A percentile compares a stretch with the other conserved stretches of the same genome.
These are phyloP conservation scores for Papiliotrema flavescens DNA, from an alignment of 1,284 basidiomycete genomes.

Conservation along the genomic window DNA sequence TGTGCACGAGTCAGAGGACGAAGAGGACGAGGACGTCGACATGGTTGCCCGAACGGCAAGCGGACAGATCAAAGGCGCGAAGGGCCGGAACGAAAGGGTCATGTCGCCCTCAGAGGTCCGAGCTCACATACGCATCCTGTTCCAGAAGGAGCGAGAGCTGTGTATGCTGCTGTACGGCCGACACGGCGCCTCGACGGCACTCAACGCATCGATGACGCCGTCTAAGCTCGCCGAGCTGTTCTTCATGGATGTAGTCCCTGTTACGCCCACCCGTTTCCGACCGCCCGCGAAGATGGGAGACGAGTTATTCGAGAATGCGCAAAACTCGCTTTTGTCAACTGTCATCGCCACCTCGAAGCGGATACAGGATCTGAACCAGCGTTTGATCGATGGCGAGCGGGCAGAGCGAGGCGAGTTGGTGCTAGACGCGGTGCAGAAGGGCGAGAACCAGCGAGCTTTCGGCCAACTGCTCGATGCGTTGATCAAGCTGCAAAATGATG, in stretches of 20 bases:
- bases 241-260: slow-evolving; percentile 89
- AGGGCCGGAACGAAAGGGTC: slow-evolving; percentile 82
- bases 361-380: slow-evolving; percentile 72
- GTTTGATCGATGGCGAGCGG: slow-evolving; percentile 53
- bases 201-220: slow-evolving; percentile 11
- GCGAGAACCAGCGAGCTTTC: slow-evolving; percentile 59
- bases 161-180: slow-evolving; percentile 87
- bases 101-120: slow-evolving; percentile 88
- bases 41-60: slow-evolving; percentile 65
- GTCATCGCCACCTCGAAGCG: slow-evolving; percentile 78
- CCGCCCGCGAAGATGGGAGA: slow-evolving; percentile 92
- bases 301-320: slow-evolving; percentile 90
- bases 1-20: slow-evolving; percentile 48
- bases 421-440: slow-evolving; percentile 43
- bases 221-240: slow-evolving; percentile 72
- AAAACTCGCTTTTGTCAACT: slow-evolving; percentile 88
- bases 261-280: slow-evolving; percentile 92
- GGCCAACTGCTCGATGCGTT: slow-evolving; percentile 73
- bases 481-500: slow-evolving; percentile 87
- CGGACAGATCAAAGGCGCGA: slow-evolving; percentile 68
- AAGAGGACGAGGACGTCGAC: slow-evolving; percentile 51
- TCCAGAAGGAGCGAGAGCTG: slow-evolving; percentile 75
- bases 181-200: slow-evolving; percentile 69
- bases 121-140: slow-evolving; percentile 84
- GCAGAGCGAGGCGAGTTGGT: slow-evolving; percentile 54